These are phyloP conservation scores for Leccinum ochraceum DNA, from an alignment of 768 basidiomycete genomes.

Conservation along the genomic window DNA sequence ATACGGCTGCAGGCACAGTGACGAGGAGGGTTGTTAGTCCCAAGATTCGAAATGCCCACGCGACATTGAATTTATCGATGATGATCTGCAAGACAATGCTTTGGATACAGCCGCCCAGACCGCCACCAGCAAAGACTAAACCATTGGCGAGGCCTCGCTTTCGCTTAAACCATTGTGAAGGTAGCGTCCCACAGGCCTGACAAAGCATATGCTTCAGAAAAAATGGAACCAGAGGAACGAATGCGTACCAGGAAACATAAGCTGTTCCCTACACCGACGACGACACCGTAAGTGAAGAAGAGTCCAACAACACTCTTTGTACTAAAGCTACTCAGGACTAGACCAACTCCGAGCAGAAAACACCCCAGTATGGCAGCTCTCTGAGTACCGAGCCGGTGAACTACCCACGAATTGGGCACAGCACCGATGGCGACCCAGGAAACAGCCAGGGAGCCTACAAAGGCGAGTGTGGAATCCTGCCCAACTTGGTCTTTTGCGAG, in stretches of 20 bases:
- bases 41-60: constrained; percentile 36
- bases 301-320: constrained; percentile 20
- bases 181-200: constrained; percentile 31
- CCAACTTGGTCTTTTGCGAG: constrained; percentile 30
- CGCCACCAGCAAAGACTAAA: constrained; percentile 35
- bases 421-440: constrained; percentile 33
- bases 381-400: constrained; percentile 32
- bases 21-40: constrained; percentile 28
- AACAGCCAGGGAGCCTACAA: constrained; percentile 34
- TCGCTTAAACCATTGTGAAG: constrained; percentile 37
- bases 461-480: constrained; percentile 28
- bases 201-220: background rate
- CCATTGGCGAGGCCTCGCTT: constrained; percentile 36
- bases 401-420: constrained; percentile 31
- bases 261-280: constrained; percentile 33
- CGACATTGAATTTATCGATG: constrained; percentile 27
- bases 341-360: constrained; percentile 30
- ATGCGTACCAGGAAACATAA: constrained; percentile 26
- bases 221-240: background rate
- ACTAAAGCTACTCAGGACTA: constrained; percentile 16
- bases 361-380: constrained; percentile 30
- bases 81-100: constrained; percentile 31
- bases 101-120: constrained; percentile 34
- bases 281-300: constrained; percentile 29
- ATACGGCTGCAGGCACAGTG: constrained; percentile 30